Conservation (phyloP, 306 rosid species). For the Vigna unguiculata region DNA sequence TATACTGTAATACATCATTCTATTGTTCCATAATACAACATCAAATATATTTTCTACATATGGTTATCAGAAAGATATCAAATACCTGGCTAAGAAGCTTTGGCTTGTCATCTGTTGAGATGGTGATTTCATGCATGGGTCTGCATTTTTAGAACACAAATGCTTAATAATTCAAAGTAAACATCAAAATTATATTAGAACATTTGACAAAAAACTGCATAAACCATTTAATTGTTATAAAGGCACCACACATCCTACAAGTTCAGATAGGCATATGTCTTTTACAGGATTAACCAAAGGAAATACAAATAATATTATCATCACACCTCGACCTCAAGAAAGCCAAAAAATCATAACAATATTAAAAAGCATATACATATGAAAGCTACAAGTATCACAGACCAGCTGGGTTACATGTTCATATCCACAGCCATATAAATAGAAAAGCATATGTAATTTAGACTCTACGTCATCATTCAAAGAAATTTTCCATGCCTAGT, state of each 20-base stretch:
- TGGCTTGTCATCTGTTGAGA: conserved; percentile 96
- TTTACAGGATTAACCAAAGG: neutral
- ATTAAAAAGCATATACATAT: conserved; percentile 22
- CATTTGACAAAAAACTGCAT: conserved; percentile 26
- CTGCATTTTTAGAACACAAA: conserved; percentile 61
- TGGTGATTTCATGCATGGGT: conserved; percentile 99
- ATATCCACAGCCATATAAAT: conserved; percentile 37
- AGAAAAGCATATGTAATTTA: conserved; percentile 29
- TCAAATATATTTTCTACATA: neutral
- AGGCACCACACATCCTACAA: conserved; percentile 18
- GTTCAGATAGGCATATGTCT: conserved; percentile 34
- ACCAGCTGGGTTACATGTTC: conserved; percentile 33
- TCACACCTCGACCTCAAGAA: conserved; percentile 40
- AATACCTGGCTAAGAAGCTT: conserved; percentile 97
- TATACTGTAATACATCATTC: neutral
- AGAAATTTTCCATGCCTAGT: conserved; percentile 26
- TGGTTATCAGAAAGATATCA: conserved; percentile 24
- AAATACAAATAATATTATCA: conserved; percentile 27
- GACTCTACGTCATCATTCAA: conserved; percentile 17
- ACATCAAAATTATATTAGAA: conserved; percentile 30
- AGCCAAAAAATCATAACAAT: conserved; percentile 8
- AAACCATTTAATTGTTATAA: conserved; percentile 31
- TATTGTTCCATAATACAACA: neutral
- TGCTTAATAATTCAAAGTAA: conserved; percentile 25
- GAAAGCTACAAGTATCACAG: conserved; percentile 37